Percentiles rank a stretch among this genome's conserved stretches.
Conservation (phyloP, 257 asterid genomes). For the Handroanthus guayacan region DNA sequence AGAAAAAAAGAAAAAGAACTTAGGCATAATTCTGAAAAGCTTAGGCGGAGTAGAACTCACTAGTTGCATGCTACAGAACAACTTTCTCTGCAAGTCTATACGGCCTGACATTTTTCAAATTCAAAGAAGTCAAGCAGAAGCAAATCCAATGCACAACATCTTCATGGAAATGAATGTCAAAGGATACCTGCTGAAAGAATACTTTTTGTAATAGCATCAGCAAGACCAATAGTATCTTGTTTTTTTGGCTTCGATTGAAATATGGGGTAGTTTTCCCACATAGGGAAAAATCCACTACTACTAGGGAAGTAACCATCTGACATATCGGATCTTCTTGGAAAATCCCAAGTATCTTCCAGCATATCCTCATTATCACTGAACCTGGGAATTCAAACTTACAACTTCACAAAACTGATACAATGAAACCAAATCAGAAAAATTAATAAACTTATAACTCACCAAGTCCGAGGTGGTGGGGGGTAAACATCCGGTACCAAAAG, state of each 20-base stretch:
- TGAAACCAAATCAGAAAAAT: constrained; percentile 20
- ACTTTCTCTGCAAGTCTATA: constrained; percentile 89
- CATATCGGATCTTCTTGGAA: constrained; percentile 57
- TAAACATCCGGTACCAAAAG: constrained; percentile 94
- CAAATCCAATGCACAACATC: constrained; percentile 27
- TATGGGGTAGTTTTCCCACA: constrained; percentile 92
- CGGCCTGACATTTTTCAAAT: constrained; percentile 61
- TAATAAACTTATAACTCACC: constrained; percentile 52
- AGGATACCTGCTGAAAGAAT: constrained; percentile 80
- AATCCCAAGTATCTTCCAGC: constrained; percentile 90
- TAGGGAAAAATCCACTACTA: constrained; percentile 62
- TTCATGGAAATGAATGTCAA: constrained; percentile 26
- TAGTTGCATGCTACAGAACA: constrained; percentile 98
- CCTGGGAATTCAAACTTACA: constrained; percentile 51
- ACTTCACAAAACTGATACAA: constrained; percentile 20
- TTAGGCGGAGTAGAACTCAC: constrained; percentile 51
- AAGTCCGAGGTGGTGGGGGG: constrained; percentile 90
- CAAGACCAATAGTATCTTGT: constrained; percentile 87
- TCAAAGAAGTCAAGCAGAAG: constrained; percentile 38
- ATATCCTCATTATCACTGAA: constrained; percentile 92
- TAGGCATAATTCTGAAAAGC: constrained; percentile 22
- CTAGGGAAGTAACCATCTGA: constrained; percentile 70
- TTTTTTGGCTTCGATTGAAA: constrained; percentile 77
- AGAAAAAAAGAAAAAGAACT: too few species aligned
- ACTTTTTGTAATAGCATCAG: constrained; percentile 96